Conservation (phyloP, 2,329 filamentous ascomycete species). For the Penicillium brevicompactum region DNA sequence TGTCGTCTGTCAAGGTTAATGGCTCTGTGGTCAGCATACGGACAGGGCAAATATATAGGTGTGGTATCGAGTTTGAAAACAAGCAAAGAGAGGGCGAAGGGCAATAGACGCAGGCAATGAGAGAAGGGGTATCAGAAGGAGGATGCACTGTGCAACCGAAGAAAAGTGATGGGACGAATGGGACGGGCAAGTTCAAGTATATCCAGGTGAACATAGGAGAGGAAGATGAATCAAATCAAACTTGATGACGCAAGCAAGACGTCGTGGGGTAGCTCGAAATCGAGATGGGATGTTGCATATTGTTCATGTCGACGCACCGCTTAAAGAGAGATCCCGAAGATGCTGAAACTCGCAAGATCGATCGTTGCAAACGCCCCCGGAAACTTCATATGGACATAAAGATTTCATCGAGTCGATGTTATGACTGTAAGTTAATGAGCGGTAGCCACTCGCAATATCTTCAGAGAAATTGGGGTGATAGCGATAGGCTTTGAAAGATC, state of each 20-base stretch:
- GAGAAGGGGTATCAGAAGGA: neutral
- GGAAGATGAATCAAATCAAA: constrained; percentile 8
- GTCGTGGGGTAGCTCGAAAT: constrained; percentile 24
- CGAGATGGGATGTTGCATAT: constrained; percentile 25
- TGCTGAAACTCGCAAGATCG: constrained; percentile 76
- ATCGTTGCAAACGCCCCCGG: constrained; percentile 73
- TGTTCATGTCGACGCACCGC: constrained; percentile 66
- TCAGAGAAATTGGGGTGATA: constrained; percentile 78
- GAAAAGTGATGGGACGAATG: neutral
- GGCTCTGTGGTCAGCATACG: constrained; percentile 44
- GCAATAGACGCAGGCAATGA: constrained; percentile 10
- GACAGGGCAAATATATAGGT: constrained; percentile 27
- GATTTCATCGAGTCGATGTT: constrained; percentile 75
- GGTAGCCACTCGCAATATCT: constrained; percentile 72
- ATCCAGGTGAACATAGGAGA: constrained; percentile 4
- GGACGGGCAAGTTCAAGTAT: neutral
- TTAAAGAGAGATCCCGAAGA: constrained; percentile 70
- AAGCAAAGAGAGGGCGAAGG: neutral
- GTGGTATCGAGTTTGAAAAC: constrained; percentile 9
- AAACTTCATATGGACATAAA: constrained; percentile 76
- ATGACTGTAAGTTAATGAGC: constrained; percentile 91
- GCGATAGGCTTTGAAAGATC: constrained; percentile 82
- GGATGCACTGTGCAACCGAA: neutral
- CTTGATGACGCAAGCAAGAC: constrained; percentile 10
- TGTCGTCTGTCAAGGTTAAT: constrained; percentile 51